These are phyloP conservation scores for Teratosphaeria destructans DNA, from an alignment of 2,329 filamentous ascomycete genomes.

Conservation along the genomic window DNA sequence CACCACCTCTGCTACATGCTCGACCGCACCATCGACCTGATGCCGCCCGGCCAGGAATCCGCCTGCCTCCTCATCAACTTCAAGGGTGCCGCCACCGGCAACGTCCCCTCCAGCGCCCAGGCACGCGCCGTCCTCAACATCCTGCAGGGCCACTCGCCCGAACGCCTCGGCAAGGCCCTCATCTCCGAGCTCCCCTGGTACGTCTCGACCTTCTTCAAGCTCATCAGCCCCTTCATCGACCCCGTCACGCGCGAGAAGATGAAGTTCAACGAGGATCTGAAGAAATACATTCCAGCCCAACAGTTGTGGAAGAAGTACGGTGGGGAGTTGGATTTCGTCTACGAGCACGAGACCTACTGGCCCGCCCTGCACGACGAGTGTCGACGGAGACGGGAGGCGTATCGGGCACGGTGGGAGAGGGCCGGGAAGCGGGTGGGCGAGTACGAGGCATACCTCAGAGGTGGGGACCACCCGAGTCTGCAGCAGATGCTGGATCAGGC, in stretches of 20 bases:
- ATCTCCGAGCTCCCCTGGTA: constrained; percentile 89
- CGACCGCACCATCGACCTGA: constrained; percentile 77
- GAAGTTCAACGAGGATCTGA: constrained; percentile 92
- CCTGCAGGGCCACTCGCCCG: constrained; percentile 90
- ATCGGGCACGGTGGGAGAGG: constrained; percentile 61
- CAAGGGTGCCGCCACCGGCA: constrained; percentile 63
- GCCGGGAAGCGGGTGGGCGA: constrained; percentile 77
- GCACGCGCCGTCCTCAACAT: constrained; percentile 81
- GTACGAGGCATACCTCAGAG: constrained; percentile 76
- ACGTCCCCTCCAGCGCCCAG: constrained; percentile 65
- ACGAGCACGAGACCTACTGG: constrained; percentile 86
- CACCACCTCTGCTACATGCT: constrained; percentile 95
- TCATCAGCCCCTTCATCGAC: constrained; percentile 94
- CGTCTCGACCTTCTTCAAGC: constrained; percentile 87
- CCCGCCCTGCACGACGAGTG: constrained; percentile 67
- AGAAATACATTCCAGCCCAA: constrained; percentile 64
- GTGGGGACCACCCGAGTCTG: constrained; percentile 38
- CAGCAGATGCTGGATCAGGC: constrained; percentile 12
- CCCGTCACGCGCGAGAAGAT: constrained; percentile 88
- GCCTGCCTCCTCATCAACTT: constrained; percentile 86
- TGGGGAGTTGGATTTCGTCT: constrained; percentile 74
- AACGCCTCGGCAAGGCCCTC: constrained; percentile 77
- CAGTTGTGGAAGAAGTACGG: constrained; percentile 68
- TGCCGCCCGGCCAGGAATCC: constrained; percentile 78
- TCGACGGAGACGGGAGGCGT: constrained; percentile 52